Percentiles rank a stretch among this genome's conserved stretches.
Conservation (phyloP, 257 asterid genomes). For the Fraxinus cuspidata region DNA sequence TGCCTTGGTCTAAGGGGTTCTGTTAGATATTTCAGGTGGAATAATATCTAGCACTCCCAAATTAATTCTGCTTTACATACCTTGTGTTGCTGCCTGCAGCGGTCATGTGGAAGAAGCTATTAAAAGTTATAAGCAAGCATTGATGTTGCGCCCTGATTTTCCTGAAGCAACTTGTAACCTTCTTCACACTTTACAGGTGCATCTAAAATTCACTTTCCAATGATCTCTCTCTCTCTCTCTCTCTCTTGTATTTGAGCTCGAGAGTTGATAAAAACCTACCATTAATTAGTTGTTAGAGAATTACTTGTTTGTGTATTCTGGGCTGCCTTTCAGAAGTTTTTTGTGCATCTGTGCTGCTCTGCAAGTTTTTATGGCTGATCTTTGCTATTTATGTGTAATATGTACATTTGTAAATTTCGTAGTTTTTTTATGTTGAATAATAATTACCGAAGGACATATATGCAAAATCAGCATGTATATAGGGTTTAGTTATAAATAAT, state of each 20-base stretch:
- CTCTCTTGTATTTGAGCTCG: neutral
- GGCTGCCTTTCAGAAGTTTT: neutral
- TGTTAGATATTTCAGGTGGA: slow-evolving; percentile 12
- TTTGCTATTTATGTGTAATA: neutral
- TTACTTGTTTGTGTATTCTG: neutral
- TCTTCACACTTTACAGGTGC: slow-evolving; percentile 94
- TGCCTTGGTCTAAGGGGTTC: neutral
- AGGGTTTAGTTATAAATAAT: neutral
- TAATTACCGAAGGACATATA: neutral
- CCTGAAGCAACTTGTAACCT: slow-evolving; percentile 99
- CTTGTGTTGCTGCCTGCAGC: slow-evolving; percentile 45
- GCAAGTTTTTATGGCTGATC: slow-evolving; percentile 5
- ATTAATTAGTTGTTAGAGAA: neutral
- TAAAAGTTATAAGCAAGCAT: slow-evolving; percentile 89
- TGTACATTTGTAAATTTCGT: neutral
- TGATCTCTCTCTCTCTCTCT: neutral
- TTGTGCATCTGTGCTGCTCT: slow-evolving; percentile 7
- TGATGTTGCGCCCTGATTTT: slow-evolving; percentile 85
- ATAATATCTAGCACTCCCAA: neutral
- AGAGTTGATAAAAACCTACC: neutral
- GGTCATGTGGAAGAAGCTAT: slow-evolving; percentile 91
- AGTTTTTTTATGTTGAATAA: neutral
- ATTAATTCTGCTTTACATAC: slow-evolving; percentile 6
- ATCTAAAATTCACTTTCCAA: neutral
- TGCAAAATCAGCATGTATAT: neutral